A percentile compares a stretch with the other conserved stretches of the same genome.
These are phyloP conservation scores for Venturia nashicola DNA, from an alignment of 2,329 filamentous ascomycete genomes.

Conservation along the genomic window DNA sequence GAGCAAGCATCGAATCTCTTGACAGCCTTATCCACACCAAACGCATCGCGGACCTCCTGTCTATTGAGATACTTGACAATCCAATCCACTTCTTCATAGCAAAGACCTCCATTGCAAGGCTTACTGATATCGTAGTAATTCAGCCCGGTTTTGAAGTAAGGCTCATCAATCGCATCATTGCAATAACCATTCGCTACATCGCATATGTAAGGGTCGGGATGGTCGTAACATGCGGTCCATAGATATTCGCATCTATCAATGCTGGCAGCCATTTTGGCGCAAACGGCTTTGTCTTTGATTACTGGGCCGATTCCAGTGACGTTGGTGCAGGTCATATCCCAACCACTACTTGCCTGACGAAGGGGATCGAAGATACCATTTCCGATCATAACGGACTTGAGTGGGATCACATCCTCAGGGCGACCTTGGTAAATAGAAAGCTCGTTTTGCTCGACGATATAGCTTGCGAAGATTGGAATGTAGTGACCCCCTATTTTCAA, in stretches of 20 bases:
- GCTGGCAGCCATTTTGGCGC: conserved; percentile 33
- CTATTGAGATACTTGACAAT: conserved; percentile 24
- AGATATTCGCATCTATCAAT: conserved; percentile 35
- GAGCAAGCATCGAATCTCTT: conserved; percentile 21
- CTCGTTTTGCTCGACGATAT: conserved; percentile 33
- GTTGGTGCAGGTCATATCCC: conserved; percentile 35
- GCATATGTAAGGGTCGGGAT: conserved; percentile 31
- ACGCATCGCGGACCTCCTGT: conserved; percentile 20
- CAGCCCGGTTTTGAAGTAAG: conserved; percentile 26
- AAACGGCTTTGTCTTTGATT: conserved; percentile 31
- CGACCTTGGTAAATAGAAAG: conserved; percentile 23
- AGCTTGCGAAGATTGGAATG: conserved; percentile 30
- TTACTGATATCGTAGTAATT: conserved; percentile 34
- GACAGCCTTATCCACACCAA: conserved; percentile 21
- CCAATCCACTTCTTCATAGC: conserved; percentile 22
- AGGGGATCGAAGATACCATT: conserved; percentile 34
- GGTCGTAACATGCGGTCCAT: conserved; percentile 25
- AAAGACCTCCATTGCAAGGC: conserved; percentile 26
- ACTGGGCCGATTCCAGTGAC: conserved; percentile 32
- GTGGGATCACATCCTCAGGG: conserved; percentile 20
- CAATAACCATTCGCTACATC: conserved; percentile 25
- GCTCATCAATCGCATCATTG: conserved; percentile 27
- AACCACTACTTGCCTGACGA: conserved; percentile 31
- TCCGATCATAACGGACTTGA: conserved; percentile 34
- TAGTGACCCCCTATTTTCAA: conserved; percentile 29